A percentile compares a stretch with the other conserved stretches of the same genome.
phyloP scores from a whole-genome alignment of 1,284 basidiomycete genomes.

The Rhodotorula glutinis region DNA sequence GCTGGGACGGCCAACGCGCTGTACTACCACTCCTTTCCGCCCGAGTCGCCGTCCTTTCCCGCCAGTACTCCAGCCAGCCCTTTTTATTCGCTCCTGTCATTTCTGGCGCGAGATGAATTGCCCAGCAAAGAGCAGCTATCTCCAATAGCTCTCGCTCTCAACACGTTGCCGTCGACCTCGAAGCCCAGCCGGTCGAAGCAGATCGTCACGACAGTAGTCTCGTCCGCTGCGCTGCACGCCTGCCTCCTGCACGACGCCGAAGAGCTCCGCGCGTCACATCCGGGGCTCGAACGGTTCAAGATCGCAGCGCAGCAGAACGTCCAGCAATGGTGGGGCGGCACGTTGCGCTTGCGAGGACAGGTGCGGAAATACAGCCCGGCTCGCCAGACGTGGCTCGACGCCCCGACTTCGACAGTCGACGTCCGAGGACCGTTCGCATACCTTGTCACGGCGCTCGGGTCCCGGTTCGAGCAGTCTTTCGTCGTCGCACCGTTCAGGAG shows the following conservation, averaged over 20 bases:
- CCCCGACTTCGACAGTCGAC: slow-evolving; percentile 47
- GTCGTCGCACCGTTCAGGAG: slow-evolving; percentile 63
- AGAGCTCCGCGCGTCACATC: slow-evolving; percentile 62
- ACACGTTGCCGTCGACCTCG: slow-evolving; percentile 62
- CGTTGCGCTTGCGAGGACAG: slow-evolving; percentile 54
- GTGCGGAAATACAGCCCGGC: slow-evolving; percentile 61
- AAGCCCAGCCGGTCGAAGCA: neutral
- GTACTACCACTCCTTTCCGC: slow-evolving; percentile 60
- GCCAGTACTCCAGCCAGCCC: neutral
- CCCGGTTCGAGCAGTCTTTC: slow-evolving; percentile 77
- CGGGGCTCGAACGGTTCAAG: slow-evolving; percentile 80
- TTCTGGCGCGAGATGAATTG: slow-evolving; percentile 52
- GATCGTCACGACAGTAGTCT: slow-evolving; percentile 51
- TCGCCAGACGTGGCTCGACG: slow-evolving; percentile 49
- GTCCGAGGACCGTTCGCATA: slow-evolving; percentile 76
- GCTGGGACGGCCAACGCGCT: slow-evolving; percentile 92
- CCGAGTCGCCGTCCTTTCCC: slow-evolving; percentile 54
- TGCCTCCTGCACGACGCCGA: slow-evolving; percentile 79
- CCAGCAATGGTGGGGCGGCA: slow-evolving; percentile 65
- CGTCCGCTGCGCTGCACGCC: slow-evolving; percentile 71
- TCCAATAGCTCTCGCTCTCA: slow-evolving; percentile 54
- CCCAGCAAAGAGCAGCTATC: slow-evolving; percentile 55
- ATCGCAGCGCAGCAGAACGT: slow-evolving; percentile 74
- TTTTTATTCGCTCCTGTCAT: slow-evolving; percentile 56
- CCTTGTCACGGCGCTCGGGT: slow-evolving; percentile 72